phyloP scores from a whole-genome alignment of 805 yeast genomes.

The Ogataea chonburiensis region DNA sequence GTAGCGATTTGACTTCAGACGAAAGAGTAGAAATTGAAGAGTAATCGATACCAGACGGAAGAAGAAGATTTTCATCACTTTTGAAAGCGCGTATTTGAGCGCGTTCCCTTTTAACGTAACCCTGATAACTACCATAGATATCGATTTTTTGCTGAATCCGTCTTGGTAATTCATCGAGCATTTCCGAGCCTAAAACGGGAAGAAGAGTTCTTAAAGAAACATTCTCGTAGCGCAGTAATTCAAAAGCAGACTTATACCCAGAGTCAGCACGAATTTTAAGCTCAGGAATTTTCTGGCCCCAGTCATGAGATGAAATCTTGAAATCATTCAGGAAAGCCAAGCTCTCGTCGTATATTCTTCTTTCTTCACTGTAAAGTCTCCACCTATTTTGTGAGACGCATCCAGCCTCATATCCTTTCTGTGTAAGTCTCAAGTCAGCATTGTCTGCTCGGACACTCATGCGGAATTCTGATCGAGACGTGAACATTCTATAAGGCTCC shows the following conservation, averaged over 20 bases:
- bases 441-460: slow-evolving; percentile 89
- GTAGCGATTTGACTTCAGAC: slow-evolving; percentile 64
- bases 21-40: slow-evolving; percentile 60
- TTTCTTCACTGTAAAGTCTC: slow-evolving; percentile 45
- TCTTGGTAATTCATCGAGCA: slow-evolving; percentile 32
- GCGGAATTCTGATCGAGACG: slow-evolving; percentile 92
- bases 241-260: slow-evolving; percentile 62
- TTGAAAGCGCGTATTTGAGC: slow-evolving; percentile 72
- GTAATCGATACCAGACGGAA: slow-evolving; percentile 74
- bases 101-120: slow-evolving; percentile 71
- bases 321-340: slow-evolving; percentile 45
- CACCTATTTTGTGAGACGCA: slow-evolving; percentile 64
- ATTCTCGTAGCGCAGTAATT: slow-evolving; percentile 59
- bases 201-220: slow-evolving; percentile 32
- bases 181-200: slow-evolving; percentile 36
- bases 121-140: slow-evolving; percentile 80
- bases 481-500: slow-evolving; percentile 98
- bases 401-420: slow-evolving; percentile 62
- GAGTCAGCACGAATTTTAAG: slow-evolving; percentile 54
- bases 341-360: slow-evolving; percentile 41
- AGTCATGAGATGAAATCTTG: slow-evolving; percentile 52
- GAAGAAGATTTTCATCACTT: slow-evolving; percentile 71
- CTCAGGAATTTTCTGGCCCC: slow-evolving; percentile 55
- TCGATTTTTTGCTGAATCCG: slow-evolving; percentile 61
- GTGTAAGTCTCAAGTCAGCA: slow-evolving; percentile 85